Percentiles rank a stretch among this genome's conserved stretches.
Conservation (phyloP, 163 green algal genomes). For the Chlamydomonas reinhardtii region DNA sequence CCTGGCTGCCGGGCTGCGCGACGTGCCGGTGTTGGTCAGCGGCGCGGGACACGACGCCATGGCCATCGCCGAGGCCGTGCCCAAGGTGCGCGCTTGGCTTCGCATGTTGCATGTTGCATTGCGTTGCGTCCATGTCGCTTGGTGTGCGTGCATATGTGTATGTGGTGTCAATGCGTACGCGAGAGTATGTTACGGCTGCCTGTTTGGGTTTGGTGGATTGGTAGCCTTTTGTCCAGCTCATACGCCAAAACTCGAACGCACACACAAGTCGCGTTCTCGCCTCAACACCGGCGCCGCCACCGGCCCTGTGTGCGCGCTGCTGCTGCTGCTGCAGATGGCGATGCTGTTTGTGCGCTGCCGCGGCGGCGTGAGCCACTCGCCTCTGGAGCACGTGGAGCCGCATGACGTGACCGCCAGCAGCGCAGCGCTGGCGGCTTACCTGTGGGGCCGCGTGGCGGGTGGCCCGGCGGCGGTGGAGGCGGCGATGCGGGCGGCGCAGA, state of each 20-base stretch:
- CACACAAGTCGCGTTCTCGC: too few species aligned
- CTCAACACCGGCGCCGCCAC: too few species aligned
- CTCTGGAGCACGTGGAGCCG: constrained; percentile 79
- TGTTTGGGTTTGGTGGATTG: too few species aligned
- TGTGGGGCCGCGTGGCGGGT: constrained; percentile 17
- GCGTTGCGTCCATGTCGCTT: too few species aligned
- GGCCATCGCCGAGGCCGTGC: constrained; percentile 78
- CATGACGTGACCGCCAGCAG: constrained; percentile 77
- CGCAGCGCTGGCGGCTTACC: constrained; percentile 49
- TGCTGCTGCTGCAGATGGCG: constrained; percentile 62
- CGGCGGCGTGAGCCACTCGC: constrained; percentile 89
- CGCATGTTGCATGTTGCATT: not conserved
- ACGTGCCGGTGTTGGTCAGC: constrained; percentile 77
- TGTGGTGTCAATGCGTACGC: not conserved
- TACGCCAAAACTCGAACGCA: too few species aligned
- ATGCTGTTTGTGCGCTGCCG: constrained; percentile 95
- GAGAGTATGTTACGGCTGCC: too few species aligned
- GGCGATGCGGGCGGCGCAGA: not conserved
- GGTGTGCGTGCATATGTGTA: not conserved
- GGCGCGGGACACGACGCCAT: constrained; percentile 94
- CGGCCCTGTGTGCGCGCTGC: too few species aligned
- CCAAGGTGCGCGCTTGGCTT: not conserved
- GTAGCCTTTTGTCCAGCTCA: too few species aligned
- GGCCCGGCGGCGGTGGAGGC: too few species aligned
- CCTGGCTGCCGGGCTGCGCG: constrained; percentile 12